A percentile compares a stretch with the other conserved stretches of the same genome.
Conservation (phyloP, 176 grass and related monocot genomes). For the Bolboschoenus planiculmis region DNA sequence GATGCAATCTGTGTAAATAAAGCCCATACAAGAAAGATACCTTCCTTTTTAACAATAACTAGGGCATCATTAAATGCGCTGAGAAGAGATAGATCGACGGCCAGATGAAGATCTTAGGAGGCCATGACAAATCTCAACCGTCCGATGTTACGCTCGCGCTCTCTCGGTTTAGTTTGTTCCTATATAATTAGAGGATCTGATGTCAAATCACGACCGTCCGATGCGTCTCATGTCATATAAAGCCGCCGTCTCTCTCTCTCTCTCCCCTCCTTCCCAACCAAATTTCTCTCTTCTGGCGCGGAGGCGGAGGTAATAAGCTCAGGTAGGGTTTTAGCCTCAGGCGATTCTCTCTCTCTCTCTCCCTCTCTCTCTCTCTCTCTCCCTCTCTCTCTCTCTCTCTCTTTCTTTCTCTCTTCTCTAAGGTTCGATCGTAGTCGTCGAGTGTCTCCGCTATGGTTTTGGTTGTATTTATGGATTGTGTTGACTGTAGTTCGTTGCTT, state of each 20-base stretch:
- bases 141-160: neutral
- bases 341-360: no score
- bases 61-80: neutral
- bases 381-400: neutral
- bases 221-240: neutral
- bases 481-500: neutral
- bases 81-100: neutral
- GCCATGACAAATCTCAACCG: neutral
- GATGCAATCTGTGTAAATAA: no score
- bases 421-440: no score
- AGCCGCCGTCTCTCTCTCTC: neutral
- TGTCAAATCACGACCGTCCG: neutral
- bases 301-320: no score
- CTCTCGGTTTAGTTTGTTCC: no score
- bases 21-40: no score
- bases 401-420: no score
- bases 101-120: neutral
- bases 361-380: no score
- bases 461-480: neutral
- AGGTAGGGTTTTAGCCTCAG: no score
- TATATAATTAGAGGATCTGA: no score
- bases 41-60: neutral
- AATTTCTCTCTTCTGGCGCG: neutral
- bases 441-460: no score
- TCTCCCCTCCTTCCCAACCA: no score